Evolutionary conservation across 2,329 filamentous ascomycete species (phyloP), one percentile per base, ranked within the genome.

Genomic region (Botryosphaeria dothidea): DNA sequence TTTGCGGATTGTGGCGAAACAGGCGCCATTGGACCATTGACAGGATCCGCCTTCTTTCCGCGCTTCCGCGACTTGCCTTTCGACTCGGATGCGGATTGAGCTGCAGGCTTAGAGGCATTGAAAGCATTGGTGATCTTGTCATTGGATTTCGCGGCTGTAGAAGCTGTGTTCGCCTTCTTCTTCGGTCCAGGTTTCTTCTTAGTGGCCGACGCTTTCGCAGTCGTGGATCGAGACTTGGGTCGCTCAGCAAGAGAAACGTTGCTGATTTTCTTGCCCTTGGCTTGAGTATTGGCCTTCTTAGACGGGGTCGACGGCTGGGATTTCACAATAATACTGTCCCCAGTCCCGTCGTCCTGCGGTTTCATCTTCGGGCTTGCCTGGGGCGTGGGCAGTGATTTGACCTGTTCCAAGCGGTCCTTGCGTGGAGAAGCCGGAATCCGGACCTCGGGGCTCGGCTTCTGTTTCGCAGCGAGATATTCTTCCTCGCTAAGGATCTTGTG

Each of bases 401-500:
- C 68, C 68, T 70, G 68, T 70, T 43, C 31, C n/a, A 52, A 34
- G 38, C 19, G 48, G 8, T 46, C 43, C 64, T 61, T 65, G 29
- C 38, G 57, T 11, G 57, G 64, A 17, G 34, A 67, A n/a, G n/a
- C 21, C 7, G 27, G 11, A 17, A 65, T 46, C 7, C 66, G 68
- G 64, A 74, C 70, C 29, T 27, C 52, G 7, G 72, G 70, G 64
- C 70, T 75, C 51, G 72, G 71, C 45, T 72, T 72, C 61, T 71
- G 70, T 65, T 73, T 75, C 25, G 70, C 65, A 43, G 73, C 74
- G 58, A 62, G 70, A 6, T 78, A 27, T 25, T 77, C 68, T 21
- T 76, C 75, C 34, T 76, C 75, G 7, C 74, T 73, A 25, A 78
- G 71, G 31, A 73, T 72, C 65, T 74, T 76, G 64, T 70, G 73